A percentile compares a stretch with the other conserved stretches of the same genome.
Evolutionary conservation across 805 yeast genomes (phyloP).

Genomic region (Candida xyloterini): DNA sequence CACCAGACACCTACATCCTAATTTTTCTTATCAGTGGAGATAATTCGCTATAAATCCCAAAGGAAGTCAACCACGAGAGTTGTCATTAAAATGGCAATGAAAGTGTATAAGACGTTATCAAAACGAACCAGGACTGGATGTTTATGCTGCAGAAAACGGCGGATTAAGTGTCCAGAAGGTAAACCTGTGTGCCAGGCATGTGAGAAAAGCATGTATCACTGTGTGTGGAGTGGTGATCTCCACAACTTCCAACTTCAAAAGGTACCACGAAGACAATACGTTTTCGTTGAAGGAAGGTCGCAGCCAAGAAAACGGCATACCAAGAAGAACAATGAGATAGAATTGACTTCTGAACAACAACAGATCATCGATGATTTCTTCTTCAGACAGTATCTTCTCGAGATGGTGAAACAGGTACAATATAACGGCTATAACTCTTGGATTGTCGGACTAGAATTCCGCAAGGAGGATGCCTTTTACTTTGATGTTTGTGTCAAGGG

Average conservation of each 20-base stretch:
- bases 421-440: slow-evolving; percentile 17
- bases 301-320: not conserved
- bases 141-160: slow-evolving; percentile 24
- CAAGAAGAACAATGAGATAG: not conserved
- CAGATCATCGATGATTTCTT: slow-evolving; percentile 23
- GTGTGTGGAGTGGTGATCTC: slow-evolving; percentile 18
- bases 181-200: slow-evolving; percentile 23
- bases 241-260: slow-evolving; percentile 18
- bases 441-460: slow-evolving; percentile 19
- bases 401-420: slow-evolving; percentile 3
- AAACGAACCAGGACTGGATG: slow-evolving; percentile 23
- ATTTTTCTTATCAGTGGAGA: not conserved
- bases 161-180: slow-evolving; percentile 25
- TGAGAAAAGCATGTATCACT: slow-evolving; percentile 8
- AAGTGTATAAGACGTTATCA: not conserved
- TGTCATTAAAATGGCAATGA: not conserved
- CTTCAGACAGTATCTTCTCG: slow-evolving; percentile 22
- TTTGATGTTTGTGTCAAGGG: slow-evolving; percentile 39
- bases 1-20: too few relatives aligned
- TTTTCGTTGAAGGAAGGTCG: slow-evolving; percentile 10
- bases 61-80: not conserved
- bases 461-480: slow-evolving; percentile 19
- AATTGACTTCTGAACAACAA: not conserved
- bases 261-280: slow-evolving; percentile 5
- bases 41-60: too few relatives aligned